Evolutionary conservation across 768 basidiomycete species (phyloP).

Genomic region (Suillus lakei): DNA sequence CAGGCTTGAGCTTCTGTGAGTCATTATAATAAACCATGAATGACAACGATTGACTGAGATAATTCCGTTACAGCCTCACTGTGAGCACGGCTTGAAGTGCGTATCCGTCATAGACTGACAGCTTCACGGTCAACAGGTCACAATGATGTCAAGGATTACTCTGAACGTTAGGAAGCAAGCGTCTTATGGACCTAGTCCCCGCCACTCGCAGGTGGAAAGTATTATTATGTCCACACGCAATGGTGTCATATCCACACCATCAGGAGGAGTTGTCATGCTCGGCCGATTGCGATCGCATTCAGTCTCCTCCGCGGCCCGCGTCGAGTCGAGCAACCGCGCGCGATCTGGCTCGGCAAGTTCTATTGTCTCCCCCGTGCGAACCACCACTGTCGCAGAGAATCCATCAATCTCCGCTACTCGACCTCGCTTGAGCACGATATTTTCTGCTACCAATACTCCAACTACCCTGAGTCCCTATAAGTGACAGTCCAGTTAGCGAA

Average conservation of each 20-base stretch:
- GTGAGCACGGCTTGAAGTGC: conserved; percentile 14
- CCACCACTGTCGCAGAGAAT: background rate
- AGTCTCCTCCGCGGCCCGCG: background rate
- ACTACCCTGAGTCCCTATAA: background rate
- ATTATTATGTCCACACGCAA: background rate
- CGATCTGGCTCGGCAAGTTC: conserved; percentile 9
- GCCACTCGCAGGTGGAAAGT: background rate
- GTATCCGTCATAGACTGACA: background rate
- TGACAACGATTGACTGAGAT: conserved; percentile 43
- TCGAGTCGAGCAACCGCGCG: background rate
- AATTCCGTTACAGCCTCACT: conserved; percentile 23
- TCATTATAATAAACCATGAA: conserved; percentile 18
- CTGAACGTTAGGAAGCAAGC: conserved; percentile 55
- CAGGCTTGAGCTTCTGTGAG: conserved; percentile 47
- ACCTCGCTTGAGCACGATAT: conserved; percentile 7
- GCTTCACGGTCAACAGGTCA: conserved; percentile 40
- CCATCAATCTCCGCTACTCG: background rate
- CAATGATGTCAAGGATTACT: conserved; percentile 74
- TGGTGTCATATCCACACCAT: background rate
- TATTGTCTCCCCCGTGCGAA: background rate
- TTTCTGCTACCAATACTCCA: background rate
- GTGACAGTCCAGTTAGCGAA: background rate
- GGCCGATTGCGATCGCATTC: conserved; percentile 3
- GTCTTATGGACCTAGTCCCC: background rate
- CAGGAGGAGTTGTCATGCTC: background rate